phyloP scores from a whole-genome alignment of 2,329 filamentous ascomycete genomes.

The Ceratocystis cacaofunesta region DNA sequence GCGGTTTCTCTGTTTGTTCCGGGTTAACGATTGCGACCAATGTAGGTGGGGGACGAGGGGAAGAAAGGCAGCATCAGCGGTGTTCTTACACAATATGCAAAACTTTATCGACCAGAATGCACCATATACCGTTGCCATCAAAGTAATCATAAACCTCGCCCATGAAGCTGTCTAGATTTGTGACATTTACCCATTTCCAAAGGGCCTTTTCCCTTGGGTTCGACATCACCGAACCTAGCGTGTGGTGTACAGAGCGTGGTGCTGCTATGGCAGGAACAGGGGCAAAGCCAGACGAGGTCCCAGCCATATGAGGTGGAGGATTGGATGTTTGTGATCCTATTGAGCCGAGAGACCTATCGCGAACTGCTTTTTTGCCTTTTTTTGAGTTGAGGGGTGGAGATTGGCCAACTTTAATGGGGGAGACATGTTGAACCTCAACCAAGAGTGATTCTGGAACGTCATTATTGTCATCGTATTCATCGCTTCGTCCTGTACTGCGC shows the following conservation, averaged over 20 bases:
- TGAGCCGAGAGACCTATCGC: slow-evolving; percentile 29
- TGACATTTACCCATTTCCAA: slow-evolving; percentile 86
- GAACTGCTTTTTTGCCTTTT: slow-evolving; percentile 20
- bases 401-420: slow-evolving; percentile 13
- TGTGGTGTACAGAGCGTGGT: not conserved
- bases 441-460: slow-evolving; percentile 50
- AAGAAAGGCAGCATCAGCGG: not conserved
- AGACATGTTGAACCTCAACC: slow-evolving; percentile 35
- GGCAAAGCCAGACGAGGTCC: not conserved
- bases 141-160: slow-evolving; percentile 77
- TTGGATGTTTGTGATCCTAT: not conserved
- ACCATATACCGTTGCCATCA: slow-evolving; percentile 67
- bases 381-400: slow-evolving; percentile 17
- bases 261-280: not conserved
- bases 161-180: slow-evolving; percentile 78
- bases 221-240: slow-evolving; percentile 1
- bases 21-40: not conserved
- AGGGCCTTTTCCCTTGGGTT: slow-evolving; percentile 53
- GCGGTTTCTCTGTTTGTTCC: slow-evolving; percentile 47
- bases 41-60: not conserved
- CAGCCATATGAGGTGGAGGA: not conserved
- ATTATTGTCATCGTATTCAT: slow-evolving; percentile 42
- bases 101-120: slow-evolving; percentile 57
- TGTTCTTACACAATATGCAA: slow-evolving; percentile 55
- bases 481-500: slow-evolving; percentile 18